Evolutionary conservation across 805 yeast genomes (phyloP).

Genomic region (Brettanomyces naardenensis): DNA sequence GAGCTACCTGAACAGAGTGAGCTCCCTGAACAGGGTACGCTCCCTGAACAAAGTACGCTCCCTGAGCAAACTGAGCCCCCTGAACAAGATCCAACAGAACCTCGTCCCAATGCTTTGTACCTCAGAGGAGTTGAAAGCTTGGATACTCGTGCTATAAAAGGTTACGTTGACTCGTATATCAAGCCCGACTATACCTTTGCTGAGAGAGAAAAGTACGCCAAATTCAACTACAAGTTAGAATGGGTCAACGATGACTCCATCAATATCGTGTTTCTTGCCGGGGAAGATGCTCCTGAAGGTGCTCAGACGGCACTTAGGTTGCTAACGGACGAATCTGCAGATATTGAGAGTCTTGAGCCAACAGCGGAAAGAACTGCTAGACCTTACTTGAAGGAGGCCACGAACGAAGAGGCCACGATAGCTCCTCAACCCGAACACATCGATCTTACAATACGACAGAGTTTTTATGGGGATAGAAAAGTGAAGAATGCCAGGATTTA

Average conservation of each 20-base stretch:
- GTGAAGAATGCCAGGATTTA: conserved; percentile 46
- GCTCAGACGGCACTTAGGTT: conserved; percentile 15
- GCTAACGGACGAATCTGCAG: conserved; percentile 8
- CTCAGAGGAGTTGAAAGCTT: conserved; percentile 58
- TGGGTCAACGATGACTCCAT: conserved; percentile 63
- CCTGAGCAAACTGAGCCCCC: too few relatives aligned
- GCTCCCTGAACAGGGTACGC: too few relatives aligned
- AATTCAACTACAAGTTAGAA: conserved; percentile 35
- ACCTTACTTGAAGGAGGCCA: background rate
- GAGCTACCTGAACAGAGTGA: too few relatives aligned
- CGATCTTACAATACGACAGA: conserved; percentile 37
- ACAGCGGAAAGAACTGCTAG: conserved; percentile 1
- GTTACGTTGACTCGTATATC: conserved; percentile 40
- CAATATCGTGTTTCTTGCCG: conserved; percentile 37
- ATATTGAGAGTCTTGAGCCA: conserved; percentile 3
- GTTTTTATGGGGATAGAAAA: conserved; percentile 49
- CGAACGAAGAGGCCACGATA: background rate
- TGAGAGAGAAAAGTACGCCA: conserved; percentile 20
- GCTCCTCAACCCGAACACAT: conserved; percentile 11
- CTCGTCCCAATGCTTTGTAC: conserved; percentile 41
- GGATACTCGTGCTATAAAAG: conserved; percentile 51
- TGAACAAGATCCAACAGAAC: conserved; percentile 10
- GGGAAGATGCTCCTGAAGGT: conserved; percentile 16
- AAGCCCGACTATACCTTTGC: conserved; percentile 25
- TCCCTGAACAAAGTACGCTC: too few relatives aligned